phyloP scores from a whole-genome alignment of 352 stramenopile species.

The Pythium volutum region DNA sequence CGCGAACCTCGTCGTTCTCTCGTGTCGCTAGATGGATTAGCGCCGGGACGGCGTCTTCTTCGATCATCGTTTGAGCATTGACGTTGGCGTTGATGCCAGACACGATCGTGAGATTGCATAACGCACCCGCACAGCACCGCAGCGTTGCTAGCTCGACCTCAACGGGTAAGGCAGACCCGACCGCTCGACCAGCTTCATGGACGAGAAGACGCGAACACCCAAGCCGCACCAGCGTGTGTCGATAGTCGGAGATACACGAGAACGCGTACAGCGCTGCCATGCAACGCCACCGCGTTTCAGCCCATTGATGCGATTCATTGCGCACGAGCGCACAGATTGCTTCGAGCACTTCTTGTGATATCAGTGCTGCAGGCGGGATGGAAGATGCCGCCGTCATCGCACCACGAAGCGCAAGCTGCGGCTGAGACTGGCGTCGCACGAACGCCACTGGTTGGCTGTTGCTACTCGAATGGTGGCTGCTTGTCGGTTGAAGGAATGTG shows the following conservation, averaged over 20 bases:
- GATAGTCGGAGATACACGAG: constrained; percentile 40
- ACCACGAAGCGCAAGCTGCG: constrained; percentile 11
- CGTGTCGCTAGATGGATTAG: constrained; percentile 60
- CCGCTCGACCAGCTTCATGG: constrained; percentile 30
- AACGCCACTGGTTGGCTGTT: constrained; percentile 6
- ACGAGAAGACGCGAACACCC: constrained; percentile 52
- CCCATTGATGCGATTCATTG: neutral
- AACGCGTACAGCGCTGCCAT: constrained; percentile 55
- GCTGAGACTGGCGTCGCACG: constrained; percentile 22
- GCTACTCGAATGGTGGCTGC: neutral
- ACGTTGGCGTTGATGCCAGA: constrained; percentile 4
- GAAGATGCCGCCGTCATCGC: constrained; percentile 7
- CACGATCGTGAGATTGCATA: constrained; percentile 62
- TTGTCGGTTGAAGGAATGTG: constrained; percentile 29
- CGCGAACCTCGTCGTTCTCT: constrained; percentile 57
- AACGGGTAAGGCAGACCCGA: constrained; percentile 12
- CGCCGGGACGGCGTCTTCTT: constrained; percentile 56
- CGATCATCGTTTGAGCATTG: constrained; percentile 59
- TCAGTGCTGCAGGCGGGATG: constrained; percentile 27
- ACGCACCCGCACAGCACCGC: constrained; percentile 53
- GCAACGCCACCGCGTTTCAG: constrained; percentile 64
- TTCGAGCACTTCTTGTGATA: constrained; percentile 32
- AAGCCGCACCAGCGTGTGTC: constrained; percentile 42
- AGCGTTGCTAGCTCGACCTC: constrained; percentile 24
- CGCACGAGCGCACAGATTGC: constrained; percentile 41